Base-by-base conservation (phyloP, 2,329 filamentous ascomycete species). In the Aspergillus uvarum region DNA sequence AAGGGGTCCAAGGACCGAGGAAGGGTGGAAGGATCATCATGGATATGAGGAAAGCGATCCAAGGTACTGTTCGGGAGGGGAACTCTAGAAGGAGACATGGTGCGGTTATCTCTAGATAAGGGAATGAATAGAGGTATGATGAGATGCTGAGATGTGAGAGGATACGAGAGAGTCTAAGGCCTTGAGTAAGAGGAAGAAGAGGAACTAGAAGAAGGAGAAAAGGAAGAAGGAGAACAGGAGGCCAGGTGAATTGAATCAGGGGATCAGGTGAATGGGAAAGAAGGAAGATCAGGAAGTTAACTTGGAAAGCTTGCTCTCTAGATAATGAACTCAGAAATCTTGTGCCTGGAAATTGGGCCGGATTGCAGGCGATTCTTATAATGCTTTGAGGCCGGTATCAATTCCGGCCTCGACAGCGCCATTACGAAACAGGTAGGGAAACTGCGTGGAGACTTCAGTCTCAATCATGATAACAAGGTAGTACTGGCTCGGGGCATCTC, bases 1-100 rank as follows among this genome's bases (percentile, higher is more conserved):
- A 81, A 81, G 24, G 79, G 79, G 62, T 81, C 79, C 35, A 79
- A 58, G 29, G 74, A 74, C 49, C 70, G 70, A 50, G 79, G 75
- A 10, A 81, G 63, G 51, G 70, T 74, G 8, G 71, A 63, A 48
- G 77, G 78, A 65, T 79, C 74, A 71, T 79, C 71, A 61, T 80
- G 70, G 60, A 81, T 71, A 60, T 80, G 74, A 58, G 79, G 79
- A 66, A 80, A 80, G 47, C 67, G 63, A 59, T 76, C 70, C 63
- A 77, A 60, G 38, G 77, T 77, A 49, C 53, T 55, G 53, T 47
- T 55, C 7, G 53, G 76, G 56, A 26, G 68, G 59, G 51, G 70
- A 74, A 70, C 63, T 59, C 76, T 68, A 26, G 69, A 62, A 29
- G 69, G 68, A 51, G 76, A 74, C 76, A 78, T 79, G 62, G 38